Evolutionary conservation across 306 rosid genomes (phyloP).

Genomic region (Cucurbita ficifolia): DNA sequence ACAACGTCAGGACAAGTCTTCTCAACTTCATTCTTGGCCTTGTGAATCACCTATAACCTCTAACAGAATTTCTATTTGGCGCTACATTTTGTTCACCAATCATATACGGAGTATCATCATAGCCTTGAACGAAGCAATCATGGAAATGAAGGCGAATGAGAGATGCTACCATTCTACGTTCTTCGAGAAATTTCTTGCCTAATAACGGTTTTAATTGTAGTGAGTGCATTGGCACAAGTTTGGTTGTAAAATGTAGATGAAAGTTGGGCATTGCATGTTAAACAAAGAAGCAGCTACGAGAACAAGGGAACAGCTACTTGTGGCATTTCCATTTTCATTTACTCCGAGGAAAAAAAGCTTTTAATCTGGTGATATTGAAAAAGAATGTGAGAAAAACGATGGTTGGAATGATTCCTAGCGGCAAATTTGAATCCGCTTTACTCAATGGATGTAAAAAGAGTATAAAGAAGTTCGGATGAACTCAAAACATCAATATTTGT

Average conservation of each 20-base stretch:
- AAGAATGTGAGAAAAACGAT: too few species aligned
- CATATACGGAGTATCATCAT: slow-evolving; percentile 28
- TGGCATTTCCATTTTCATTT: too few species aligned
- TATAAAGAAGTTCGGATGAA: too few species aligned
- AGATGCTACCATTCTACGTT: slow-evolving; percentile 34
- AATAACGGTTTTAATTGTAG: slow-evolving; percentile 22
- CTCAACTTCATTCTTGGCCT: slow-evolving; percentile 40
- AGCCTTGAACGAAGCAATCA: slow-evolving; percentile 46
- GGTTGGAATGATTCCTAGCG: too few species aligned
- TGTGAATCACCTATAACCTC: slow-evolving; percentile 37
- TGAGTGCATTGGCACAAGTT: slow-evolving; percentile 42
- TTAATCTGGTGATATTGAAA: not conserved
- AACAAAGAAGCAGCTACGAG: slow-evolving; percentile 6
- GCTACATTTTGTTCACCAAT: slow-evolving; percentile 26
- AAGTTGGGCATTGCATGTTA: slow-evolving; percentile 28
- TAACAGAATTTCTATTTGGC: slow-evolving; percentile 13
- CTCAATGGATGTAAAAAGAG: too few species aligned
- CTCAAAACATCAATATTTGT: too few species aligned
- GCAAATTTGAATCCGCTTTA: too few species aligned
- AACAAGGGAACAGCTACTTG: not conserved
- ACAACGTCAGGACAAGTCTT: slow-evolving; percentile 37
- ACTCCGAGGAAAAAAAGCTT: not conserved
- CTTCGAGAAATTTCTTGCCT: slow-evolving; percentile 20
- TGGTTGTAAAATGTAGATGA: slow-evolving; percentile 30
- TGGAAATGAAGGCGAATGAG: slow-evolving; percentile 23